phyloP scores from a whole-genome alignment of 176 grass and related monocot species.

The Thinopyrum elongatum region DNA sequence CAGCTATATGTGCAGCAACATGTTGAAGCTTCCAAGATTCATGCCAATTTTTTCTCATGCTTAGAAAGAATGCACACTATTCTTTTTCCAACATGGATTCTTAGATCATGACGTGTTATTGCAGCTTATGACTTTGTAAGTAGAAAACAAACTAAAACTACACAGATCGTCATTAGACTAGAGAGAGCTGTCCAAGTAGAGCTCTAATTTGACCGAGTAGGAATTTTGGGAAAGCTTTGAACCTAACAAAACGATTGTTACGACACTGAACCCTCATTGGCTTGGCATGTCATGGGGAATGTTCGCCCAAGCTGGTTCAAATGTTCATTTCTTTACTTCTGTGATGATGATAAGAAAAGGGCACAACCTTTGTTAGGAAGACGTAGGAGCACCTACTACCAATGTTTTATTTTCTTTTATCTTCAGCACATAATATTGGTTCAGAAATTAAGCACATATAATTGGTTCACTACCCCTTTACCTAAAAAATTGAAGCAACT shows the following conservation, averaged over 20 bases:
- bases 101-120: neutral
- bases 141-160: neutral
- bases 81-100: neutral
- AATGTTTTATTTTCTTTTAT: neutral
- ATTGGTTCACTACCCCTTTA: neutral
- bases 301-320: too few relatives aligned
- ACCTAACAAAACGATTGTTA: too few relatives aligned
- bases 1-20: too few relatives aligned
- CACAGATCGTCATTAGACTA: too few relatives aligned
- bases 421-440: too few relatives aligned
- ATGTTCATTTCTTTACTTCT: too few relatives aligned
- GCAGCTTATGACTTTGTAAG: neutral
- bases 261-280: too few relatives aligned
- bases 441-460: too few relatives aligned
- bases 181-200: neutral
- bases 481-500: neutral
- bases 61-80: neutral
- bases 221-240: neutral
- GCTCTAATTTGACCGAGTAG: neutral
- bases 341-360: neutral
- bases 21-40: too few relatives aligned
- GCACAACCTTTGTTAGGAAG: conserved; percentile 5
- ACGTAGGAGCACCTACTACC: conserved; percentile 3
- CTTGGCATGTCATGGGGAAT: too few relatives aligned
- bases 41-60: too few relatives aligned